Base-by-base conservation (phyloP, 345 rosid genomes). In the Eucalyptus curtisii region DNA sequence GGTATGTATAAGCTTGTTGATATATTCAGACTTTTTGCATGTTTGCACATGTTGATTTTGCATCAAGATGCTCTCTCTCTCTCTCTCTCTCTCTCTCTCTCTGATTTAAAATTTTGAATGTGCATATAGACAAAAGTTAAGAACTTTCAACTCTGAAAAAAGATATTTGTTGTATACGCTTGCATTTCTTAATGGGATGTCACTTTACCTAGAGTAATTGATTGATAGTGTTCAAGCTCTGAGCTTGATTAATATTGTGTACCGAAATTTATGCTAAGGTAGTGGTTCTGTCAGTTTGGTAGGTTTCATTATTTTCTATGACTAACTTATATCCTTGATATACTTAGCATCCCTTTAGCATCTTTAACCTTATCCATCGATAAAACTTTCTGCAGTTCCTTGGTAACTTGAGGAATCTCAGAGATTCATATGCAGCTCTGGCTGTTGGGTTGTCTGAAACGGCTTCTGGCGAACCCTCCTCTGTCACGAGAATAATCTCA, bases 361-460 rank as follows among this genome's bases (percentile, higher is more conserved):
- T 76, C 84, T 76, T 40, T 76, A 76, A 76, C 47, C 84, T 40
- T 76, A 76, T 76, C 30, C 47, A 40, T 81, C 55, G 8, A 80
- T 89, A 53, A 42, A 42, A 89, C 89, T 57, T 87, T 11, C 88
- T 90, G 93, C 96, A 98, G 99, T 96, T 98, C 88, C 93, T 97
- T 82, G 96, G 99, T 85, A 98, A 97, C 93, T 91, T 96, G 96
- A 98, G 97, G 95, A 98, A 96, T 92, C 95, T 98, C 49, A 94
- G 99, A 92, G 99, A 97, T 88, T 97, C 99, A 4, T 94, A 96
- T 92, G 96, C 99, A 84, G 99, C 99, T 87, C 98, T 98, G 86
- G 94, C 97, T 19, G 91, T 96, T 57, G 99, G 99, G 88, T 95
- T 97, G 19, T 95, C 96, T 7, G 99, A 95, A 92, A 96, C 98